Percentiles rank a stretch among this genome's conserved stretches.
Conservation (phyloP, 73 alveolate species). For the Tetrahymena elliotti region DNA sequence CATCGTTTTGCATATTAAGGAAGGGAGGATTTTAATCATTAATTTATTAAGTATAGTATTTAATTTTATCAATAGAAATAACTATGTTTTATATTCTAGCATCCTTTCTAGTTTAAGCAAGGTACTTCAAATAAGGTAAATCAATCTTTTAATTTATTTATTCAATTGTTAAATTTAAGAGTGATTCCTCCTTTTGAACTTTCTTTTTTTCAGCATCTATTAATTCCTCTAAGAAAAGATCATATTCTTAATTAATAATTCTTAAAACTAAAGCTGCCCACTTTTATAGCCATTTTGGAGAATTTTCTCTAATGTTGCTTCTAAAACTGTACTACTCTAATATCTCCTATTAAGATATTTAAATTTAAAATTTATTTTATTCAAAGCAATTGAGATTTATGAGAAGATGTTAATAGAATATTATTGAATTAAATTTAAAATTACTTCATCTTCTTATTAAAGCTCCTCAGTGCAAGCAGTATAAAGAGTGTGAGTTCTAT, state of each 20-base stretch:
- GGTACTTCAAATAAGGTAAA: not conserved
- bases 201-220: not conserved
- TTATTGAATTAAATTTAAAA: not conserved
- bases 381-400: no score
- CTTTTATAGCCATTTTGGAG: not conserved
- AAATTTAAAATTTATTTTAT: not conserved
- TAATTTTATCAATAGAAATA: constrained; percentile 9
- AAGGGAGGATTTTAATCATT: not conserved
- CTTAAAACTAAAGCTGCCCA: not conserved
- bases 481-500: not conserved
- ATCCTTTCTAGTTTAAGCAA: not conserved
- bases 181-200: not conserved
- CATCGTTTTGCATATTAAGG: not conserved
- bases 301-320: not conserved
- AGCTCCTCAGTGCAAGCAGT: not conserved
- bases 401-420: not conserved
- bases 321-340: not conserved
- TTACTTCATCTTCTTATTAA: not conserved
- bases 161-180: not conserved
- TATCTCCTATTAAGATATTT: not conserved
- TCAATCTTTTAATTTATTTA: not conserved
- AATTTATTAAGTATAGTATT: not conserved
- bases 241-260: not conserved
- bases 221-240: not conserved
- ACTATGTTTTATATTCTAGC: constrained; percentile 12